Base-by-base conservation (phyloP, 164 flowering plant species). In the Akebia trifoliata region DNA sequence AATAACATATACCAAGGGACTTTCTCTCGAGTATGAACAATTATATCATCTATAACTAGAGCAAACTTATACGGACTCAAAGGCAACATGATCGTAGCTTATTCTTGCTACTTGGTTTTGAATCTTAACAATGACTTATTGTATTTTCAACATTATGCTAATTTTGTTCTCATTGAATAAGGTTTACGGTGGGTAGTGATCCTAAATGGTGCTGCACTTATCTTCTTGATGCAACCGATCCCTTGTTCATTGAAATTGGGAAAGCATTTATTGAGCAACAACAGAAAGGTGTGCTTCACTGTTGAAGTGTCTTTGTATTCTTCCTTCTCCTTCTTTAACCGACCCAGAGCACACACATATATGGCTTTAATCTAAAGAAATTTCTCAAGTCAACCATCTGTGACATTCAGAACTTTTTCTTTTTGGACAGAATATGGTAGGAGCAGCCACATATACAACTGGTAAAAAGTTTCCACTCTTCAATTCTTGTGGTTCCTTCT, bases 191-290 rank as follows among this genome's bases (percentile, higher is more conserved):
- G 57, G 40, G 60, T 6, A 60, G 72, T 50, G 72, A 86, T 55
- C 73, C 75, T 43, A 74, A 74, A 63, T 86, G 94, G 94, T 75
- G 80, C 73, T 86, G 93, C 74, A 86, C 93, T 11, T 86, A 83
- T 58, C 93, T 86, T 67, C 85, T 86, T 58, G 94, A 86, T 78
- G 84, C 87, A 71, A 83, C 78, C 26, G 94, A 86, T 72, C 94
- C 94, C 12, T 66, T 86, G 70, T 86, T 86, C 28, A 21, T 77
- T 63, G 80, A 86, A 56, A 81, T 86, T 61, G 94, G 94, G 55
- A 81, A 68, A 66, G 72, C 84, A 58, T 86, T 86, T 61, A 77
- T 86, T 54, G 67, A 69, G 72, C 76, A 81, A 69, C 90, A 86
- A 63, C 31, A 76, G 57, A 66, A 74, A 75, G 89, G 93, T 81